Evolutionary conservation across 306 rosid genomes (phyloP), one percentile per base, ranked within the genome.

Genomic region (Crataegus laevigata): DNA sequence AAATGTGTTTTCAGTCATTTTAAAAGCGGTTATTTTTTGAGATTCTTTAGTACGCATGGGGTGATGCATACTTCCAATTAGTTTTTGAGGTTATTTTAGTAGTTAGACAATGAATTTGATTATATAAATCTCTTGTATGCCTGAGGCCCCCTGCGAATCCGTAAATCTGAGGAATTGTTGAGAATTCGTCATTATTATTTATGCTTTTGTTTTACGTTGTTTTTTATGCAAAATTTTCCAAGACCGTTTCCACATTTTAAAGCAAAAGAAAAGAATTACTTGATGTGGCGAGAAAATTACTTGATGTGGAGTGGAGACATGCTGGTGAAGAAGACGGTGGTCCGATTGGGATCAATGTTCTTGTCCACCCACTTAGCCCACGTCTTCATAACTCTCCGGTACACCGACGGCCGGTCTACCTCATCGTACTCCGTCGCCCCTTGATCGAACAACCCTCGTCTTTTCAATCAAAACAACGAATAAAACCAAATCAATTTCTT

Each of bases 271-370:
- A 58, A 6, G 50, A 11, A 36, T 84, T 88, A 94, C 99, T 88
- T 94, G 87, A 94, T 90, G 75, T 94, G 99, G 54, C n/a, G 42
- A 1, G 66, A 68, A 51, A 19, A 63, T 84, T 88, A 94, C 99
- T 88, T 94, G 87, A 94, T 90, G 75, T 94, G 99, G 54, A 91
- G 97, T 80, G 99, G 99, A 24, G 99, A 94, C 93, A 80, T 92
- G 96, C 96, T 90, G 59, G 51, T 80, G 80, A 94, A 94, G 84
- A 92, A 94, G 62, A 94, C 90, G 3, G 83, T 88, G 72, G 99
- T 94, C 7, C 88, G 90, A 38, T 86, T 87, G 25, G 96, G 92
- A 80, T 94, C 83, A 29, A 94, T 82, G 77, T 94, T 92, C 42
- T 82, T 58, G 29, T 92, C 90, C 24, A 90, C 96, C 96, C 94